Evolutionary conservation across 2,329 filamentous ascomycete species (phyloP).

Genomic region (Herpotrichia juniperi): DNA sequence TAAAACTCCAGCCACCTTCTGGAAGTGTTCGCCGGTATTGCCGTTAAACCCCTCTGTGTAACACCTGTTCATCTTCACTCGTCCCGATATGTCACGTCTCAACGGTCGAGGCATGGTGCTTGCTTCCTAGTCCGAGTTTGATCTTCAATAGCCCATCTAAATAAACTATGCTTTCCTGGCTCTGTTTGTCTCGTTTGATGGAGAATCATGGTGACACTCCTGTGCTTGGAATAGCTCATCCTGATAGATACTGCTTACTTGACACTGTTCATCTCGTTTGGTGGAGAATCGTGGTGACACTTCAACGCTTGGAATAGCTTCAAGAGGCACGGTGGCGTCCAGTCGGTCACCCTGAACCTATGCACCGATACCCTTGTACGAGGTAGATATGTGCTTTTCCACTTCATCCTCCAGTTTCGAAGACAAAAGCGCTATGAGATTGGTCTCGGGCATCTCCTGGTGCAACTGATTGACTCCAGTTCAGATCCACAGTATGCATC

Average conservation of each 20-base stretch:
- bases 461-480: too few species aligned
- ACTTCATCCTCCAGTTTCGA: too few species aligned
- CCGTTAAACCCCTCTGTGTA: too few species aligned
- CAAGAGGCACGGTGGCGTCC: neutral
- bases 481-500: neutral
- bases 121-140: neutral
- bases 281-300: constrained; percentile 4
- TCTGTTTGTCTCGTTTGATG: too few species aligned
- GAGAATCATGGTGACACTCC: neutral
- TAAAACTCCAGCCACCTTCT: too few species aligned
- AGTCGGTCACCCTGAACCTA: neutral
- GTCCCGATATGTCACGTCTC: neutral
- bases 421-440: too few species aligned
- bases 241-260: neutral
- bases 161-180: too few species aligned
- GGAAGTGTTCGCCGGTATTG: too few species aligned
- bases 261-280: neutral
- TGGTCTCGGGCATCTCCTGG: too few species aligned
- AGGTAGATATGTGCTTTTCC: too few species aligned
- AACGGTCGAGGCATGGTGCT: neutral
- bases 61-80: neutral
- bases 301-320: neutral
- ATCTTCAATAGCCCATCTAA: too few species aligned
- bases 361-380: neutral
- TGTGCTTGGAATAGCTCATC: neutral